Conservation (phyloP, 2,329 filamentous ascomycete genomes). For the Colletotrichum zoysiae region DNA sequence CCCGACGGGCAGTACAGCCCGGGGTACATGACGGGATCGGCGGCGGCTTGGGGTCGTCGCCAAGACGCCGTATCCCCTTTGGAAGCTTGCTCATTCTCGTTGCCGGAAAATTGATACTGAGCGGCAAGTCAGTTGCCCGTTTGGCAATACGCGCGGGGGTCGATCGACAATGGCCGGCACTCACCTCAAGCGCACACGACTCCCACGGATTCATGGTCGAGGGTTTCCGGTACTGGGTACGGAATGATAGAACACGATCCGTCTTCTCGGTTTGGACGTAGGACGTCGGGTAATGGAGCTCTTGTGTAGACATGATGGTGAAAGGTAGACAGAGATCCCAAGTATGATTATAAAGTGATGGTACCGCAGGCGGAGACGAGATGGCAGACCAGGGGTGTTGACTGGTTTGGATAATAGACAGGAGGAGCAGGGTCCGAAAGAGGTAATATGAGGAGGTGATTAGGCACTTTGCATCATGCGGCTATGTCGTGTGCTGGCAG, state of each 20-base stretch:
- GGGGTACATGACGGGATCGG: constrained; percentile 66
- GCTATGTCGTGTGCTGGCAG: not conserved
- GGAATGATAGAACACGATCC: constrained; percentile 32
- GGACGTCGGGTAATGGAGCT: constrained; percentile 15
- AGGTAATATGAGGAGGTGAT: constrained; percentile 7
- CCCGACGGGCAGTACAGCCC: constrained; percentile 68
- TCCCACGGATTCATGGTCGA: constrained; percentile 53
- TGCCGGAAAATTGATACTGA: constrained; percentile 47
- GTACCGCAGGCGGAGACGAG: not conserved
- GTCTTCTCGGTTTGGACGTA: constrained; percentile 28
- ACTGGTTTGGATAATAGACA: not conserved
- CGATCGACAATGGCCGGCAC: not conserved
- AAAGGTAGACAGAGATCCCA: constrained; percentile 6
- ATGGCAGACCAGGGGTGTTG: constrained; percentile 13
- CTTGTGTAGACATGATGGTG: constrained; percentile 30
- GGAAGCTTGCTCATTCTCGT: constrained; percentile 42
- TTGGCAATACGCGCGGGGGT: not conserved
- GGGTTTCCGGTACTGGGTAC: constrained; percentile 24
- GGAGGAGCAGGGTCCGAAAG: not conserved
- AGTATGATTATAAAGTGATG: constrained; percentile 29
- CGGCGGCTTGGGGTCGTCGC: constrained; percentile 35
- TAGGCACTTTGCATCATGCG: constrained; percentile 38
- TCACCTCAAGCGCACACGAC: constrained; percentile 51
- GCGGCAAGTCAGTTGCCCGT: constrained; percentile 4
- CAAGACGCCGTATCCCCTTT: constrained; percentile 35